These are phyloP conservation scores for Naumovozyma castellii DNA, from an alignment of 805 yeast genomes.

Conservation along the genomic window DNA sequence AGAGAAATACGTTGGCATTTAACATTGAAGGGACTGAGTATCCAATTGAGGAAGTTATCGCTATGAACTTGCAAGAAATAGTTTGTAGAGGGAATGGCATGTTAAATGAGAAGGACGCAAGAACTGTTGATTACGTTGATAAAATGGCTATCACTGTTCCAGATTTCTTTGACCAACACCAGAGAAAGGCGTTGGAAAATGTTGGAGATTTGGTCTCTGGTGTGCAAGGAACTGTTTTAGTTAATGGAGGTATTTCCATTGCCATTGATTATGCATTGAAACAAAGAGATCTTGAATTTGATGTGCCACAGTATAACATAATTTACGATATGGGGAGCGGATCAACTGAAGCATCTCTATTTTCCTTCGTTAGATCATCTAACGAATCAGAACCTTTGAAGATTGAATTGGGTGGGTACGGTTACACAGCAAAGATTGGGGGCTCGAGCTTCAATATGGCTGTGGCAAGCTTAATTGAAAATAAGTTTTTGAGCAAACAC, in stretches of 20 bases:
- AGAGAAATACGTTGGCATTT: constrained; percentile 51
- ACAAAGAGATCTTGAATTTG: constrained; percentile 17
- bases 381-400: constrained; percentile 33
- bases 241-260: constrained; percentile 88
- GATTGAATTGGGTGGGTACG: constrained; percentile 66
- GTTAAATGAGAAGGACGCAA: constrained; percentile 45
- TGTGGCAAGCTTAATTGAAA: constrained; percentile 50
- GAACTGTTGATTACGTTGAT: constrained; percentile 38
- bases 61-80: constrained; percentile 69
- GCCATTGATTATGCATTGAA: constrained; percentile 65
- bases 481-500: constrained; percentile 45
- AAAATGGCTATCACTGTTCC: constrained; percentile 76
- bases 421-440: constrained; percentile 58
- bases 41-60: constrained; percentile 69
- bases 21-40: constrained; percentile 39
- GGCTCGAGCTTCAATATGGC: constrained; percentile 66
- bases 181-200: constrained; percentile 64
- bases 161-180: constrained; percentile 50
- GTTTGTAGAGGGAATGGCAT: constrained; percentile 53
- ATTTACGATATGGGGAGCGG: constrained; percentile 92
- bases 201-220: constrained; percentile 57
- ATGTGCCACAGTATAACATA: constrained; percentile 45
- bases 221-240: constrained; percentile 47
- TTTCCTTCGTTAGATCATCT: constrained; percentile 44
- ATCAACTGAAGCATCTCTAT: constrained; percentile 75